A percentile compares a stretch with the other conserved stretches of the same genome.
phyloP scores from a whole-genome alignment of 2,329 filamentous ascomycete genomes.

The Trichoderma asperellum region DNA sequence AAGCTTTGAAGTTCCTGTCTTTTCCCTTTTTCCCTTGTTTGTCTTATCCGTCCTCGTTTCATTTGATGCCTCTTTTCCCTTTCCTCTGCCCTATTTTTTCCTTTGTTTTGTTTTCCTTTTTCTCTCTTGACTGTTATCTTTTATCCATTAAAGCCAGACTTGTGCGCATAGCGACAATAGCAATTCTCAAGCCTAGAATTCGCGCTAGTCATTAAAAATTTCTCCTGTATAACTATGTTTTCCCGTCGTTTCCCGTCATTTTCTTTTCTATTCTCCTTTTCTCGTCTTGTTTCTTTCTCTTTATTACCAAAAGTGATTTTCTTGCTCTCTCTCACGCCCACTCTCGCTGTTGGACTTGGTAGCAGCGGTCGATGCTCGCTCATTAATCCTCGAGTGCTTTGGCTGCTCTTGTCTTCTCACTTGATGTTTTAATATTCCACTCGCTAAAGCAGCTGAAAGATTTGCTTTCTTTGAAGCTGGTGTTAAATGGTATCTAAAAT shows the following conservation, averaged over 20 bases:
- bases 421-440: background rate
- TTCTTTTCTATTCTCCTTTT: background rate
- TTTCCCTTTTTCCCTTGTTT: background rate
- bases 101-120: background rate
- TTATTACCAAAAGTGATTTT: background rate
- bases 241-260: background rate
- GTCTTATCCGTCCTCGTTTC: background rate
- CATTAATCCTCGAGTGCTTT: background rate
- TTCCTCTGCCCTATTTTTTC: background rate
- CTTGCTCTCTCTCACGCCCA: background rate
- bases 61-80: background rate
- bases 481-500: background rate
- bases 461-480: background rate
- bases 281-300: background rate
- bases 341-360: background rate
- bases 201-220: constrained; percentile 7
- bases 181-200: background rate
- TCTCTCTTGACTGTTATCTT: too few species aligned
- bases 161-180: constrained; percentile 5
- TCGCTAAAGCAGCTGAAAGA: background rate
- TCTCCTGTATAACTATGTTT: background rate
- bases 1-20: background rate
- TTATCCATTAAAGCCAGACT: background rate
- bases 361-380: background rate
- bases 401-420: background rate